phyloP scores from a whole-genome alignment of 2,329 filamentous ascomycete genomes.

The Phialophora chinensis region DNA sequence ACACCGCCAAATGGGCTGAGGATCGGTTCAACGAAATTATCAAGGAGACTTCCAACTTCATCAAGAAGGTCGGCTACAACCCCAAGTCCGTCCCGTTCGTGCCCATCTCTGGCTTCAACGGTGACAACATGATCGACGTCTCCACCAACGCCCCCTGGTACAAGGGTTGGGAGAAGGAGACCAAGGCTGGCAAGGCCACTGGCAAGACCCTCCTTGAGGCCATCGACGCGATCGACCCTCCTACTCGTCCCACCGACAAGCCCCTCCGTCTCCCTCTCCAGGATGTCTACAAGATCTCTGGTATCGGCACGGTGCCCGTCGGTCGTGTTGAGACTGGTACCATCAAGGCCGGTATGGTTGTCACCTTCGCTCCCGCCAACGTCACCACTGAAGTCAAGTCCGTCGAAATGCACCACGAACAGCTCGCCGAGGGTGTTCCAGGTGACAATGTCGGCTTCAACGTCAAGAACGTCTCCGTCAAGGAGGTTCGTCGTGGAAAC shows the following conservation, averaged over 20 bases:
- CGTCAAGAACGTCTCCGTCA: slow-evolving; percentile 99
- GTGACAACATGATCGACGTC: slow-evolving; percentile 96
- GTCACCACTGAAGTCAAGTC: slow-evolving; percentile 99
- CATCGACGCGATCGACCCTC: slow-evolving; percentile 94
- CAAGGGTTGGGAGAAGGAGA: slow-evolving; percentile 99
- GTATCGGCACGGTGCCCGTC: slow-evolving; percentile 99
- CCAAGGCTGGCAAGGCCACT: slow-evolving; percentile 80
- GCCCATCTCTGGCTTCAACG: slow-evolving; percentile 99
- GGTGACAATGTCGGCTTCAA: slow-evolving; percentile 99
- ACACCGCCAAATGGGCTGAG: slow-evolving; percentile 99
- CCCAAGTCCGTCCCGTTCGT: slow-evolving; percentile 98
- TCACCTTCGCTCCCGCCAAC: slow-evolving; percentile 97
- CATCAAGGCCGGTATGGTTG: slow-evolving; percentile 82
- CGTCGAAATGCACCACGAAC: slow-evolving; percentile 99
- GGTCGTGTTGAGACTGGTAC: slow-evolving; percentile 99
- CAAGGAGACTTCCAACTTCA: slow-evolving; percentile 99
- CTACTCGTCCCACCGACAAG: slow-evolving; percentile 95
- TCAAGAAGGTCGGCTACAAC: slow-evolving; percentile 99
- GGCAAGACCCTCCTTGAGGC: slow-evolving; percentile 99
- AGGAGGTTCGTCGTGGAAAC: slow-evolving; percentile 99
- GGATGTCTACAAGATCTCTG: slow-evolving; percentile 99
- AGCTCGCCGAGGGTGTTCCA: slow-evolving; percentile 90
- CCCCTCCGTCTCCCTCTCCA: slow-evolving; percentile 99
- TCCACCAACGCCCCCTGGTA: slow-evolving; percentile 99
- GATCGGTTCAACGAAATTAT: slow-evolving; percentile 97